Percentiles rank a stretch among this genome's conserved stretches.
These are phyloP conservation scores for Suillus luteus DNA, from an alignment of 768 basidiomycete genomes.

Conservation along the genomic window DNA sequence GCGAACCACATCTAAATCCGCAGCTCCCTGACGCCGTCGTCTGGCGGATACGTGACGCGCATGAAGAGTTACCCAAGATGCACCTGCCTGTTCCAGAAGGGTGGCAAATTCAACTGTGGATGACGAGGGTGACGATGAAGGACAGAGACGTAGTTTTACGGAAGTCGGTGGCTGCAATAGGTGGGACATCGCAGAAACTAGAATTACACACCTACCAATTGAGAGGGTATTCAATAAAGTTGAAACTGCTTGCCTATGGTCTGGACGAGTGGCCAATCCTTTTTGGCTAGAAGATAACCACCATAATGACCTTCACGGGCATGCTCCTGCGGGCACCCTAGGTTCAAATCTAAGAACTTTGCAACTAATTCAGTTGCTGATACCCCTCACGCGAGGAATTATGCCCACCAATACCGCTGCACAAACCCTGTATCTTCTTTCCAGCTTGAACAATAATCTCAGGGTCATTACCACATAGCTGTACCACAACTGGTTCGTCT, in stretches of 20 bases:
- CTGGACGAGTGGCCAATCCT: slow-evolving; percentile 71
- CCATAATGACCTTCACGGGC: slow-evolving; percentile 71
- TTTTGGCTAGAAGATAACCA: slow-evolving; percentile 71
- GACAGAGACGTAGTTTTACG: slow-evolving; percentile 62
- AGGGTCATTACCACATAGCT: slow-evolving; percentile 74
- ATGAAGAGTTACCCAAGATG: slow-evolving; percentile 73
- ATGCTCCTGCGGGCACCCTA: slow-evolving; percentile 77
- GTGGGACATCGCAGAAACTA: slow-evolving; percentile 65
- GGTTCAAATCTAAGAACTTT: slow-evolving; percentile 62
- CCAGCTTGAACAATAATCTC: slow-evolving; percentile 61
- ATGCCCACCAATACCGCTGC: slow-evolving; percentile 68
- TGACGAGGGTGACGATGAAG: slow-evolving; percentile 41
- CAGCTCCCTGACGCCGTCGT: slow-evolving; percentile 70
- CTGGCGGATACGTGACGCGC: slow-evolving; percentile 71
- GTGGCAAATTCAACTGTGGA: slow-evolving; percentile 59
- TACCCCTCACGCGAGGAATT: not conserved
- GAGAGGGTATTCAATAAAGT: not conserved
- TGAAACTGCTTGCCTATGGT: slow-evolving; percentile 50
- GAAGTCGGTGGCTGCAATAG: slow-evolving; percentile 67
- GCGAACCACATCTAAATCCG: slow-evolving; percentile 63
- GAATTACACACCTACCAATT: not conserved
- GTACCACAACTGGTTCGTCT: slow-evolving; percentile 59
- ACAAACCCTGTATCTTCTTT: slow-evolving; percentile 55
- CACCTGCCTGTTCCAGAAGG: slow-evolving; percentile 63
- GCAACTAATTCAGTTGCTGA: slow-evolving; percentile 10